phyloP scores from a whole-genome alignment of 352 stramenopile species.

The Peronospora belbahrii region DNA sequence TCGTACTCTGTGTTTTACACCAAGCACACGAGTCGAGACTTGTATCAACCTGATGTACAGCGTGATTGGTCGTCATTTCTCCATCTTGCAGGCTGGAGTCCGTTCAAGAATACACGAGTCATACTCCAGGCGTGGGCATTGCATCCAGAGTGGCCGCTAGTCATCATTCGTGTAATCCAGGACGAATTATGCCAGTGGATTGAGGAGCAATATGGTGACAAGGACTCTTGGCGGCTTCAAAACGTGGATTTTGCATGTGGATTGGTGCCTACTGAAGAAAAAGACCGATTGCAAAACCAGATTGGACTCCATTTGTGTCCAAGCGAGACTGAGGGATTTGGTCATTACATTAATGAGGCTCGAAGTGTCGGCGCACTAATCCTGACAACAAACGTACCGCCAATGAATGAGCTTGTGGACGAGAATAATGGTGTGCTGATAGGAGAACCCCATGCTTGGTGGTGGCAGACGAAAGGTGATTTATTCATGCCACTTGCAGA shows the following conservation, averaged over 20 bases:
- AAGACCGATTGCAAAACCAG: slow-evolving; percentile 60
- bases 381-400: slow-evolving; percentile 66
- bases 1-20: slow-evolving; percentile 78
- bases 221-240: slow-evolving; percentile 39
- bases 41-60: slow-evolving; percentile 43
- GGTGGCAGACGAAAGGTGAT: slow-evolving; percentile 78
- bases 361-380: slow-evolving; percentile 65
- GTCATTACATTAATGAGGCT: slow-evolving; percentile 83
- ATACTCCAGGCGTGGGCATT: slow-evolving; percentile 59
- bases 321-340: slow-evolving; percentile 72
- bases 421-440: slow-evolving; percentile 61
- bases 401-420: slow-evolving; percentile 84
- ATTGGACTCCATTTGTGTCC: slow-evolving; percentile 73
- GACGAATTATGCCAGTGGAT: slow-evolving; percentile 59
- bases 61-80: slow-evolving; percentile 74
- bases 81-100: slow-evolving; percentile 59
- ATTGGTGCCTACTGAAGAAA: slow-evolving; percentile 41
- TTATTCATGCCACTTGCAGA: slow-evolving; percentile 76
- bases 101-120: slow-evolving; percentile 72
- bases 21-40: slow-evolving; percentile 72
- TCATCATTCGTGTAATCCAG: slow-evolving; percentile 66
- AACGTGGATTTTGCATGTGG: slow-evolving; percentile 79
- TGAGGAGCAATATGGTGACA: slow-evolving; percentile 40
- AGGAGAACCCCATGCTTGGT: slow-evolving; percentile 45
- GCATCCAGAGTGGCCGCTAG: slow-evolving; percentile 66